These are phyloP conservation scores for Microsporum audouinii DNA, from an alignment of 2,329 filamentous ascomycete genomes.

Conservation along the genomic window DNA sequence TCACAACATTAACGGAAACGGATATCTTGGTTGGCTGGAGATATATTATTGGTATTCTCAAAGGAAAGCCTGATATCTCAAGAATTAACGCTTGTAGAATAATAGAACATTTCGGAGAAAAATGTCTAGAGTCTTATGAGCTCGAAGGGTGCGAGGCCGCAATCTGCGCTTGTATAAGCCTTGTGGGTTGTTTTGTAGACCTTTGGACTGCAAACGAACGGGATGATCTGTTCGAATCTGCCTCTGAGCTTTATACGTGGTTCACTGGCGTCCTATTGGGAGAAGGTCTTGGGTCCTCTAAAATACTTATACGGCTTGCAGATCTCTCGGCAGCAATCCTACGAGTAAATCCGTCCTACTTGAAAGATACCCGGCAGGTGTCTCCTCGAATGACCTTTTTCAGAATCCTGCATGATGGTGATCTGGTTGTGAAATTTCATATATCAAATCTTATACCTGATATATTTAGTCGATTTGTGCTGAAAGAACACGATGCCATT, in stretches of 20 bases:
- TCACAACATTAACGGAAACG: slow-evolving; percentile 26
- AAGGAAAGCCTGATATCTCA: slow-evolving; percentile 15
- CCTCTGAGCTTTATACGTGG: slow-evolving; percentile 67
- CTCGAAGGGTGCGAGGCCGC: slow-evolving; percentile 66
- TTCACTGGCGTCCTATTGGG: slow-evolving; percentile 57
- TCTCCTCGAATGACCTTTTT: slow-evolving; percentile 63
- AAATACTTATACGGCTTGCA: slow-evolving; percentile 55
- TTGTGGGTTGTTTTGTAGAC: slow-evolving; percentile 52
- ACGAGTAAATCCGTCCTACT: slow-evolving; percentile 55
- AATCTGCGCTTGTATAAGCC: slow-evolving; percentile 53
- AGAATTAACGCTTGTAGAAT: slow-evolving; percentile 33
- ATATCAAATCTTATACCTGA: slow-evolving; percentile 58
- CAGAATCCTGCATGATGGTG: slow-evolving; percentile 54
- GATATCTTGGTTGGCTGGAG: slow-evolving; percentile 29
- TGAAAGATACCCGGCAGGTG: slow-evolving; percentile 46
- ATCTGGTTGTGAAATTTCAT: slow-evolving; percentile 62
- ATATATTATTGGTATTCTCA: slow-evolving; percentile 23
- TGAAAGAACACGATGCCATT: slow-evolving; percentile 71
- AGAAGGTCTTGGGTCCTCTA: slow-evolving; percentile 57
- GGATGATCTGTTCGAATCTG: slow-evolving; percentile 52
- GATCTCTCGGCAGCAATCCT: slow-evolving; percentile 60
- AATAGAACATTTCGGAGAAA: slow-evolving; percentile 38
- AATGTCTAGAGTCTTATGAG: slow-evolving; percentile 43
- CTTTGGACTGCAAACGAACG: slow-evolving; percentile 50
- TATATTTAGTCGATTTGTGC: slow-evolving; percentile 71